Conservation (phyloP, 2,329 filamentous ascomycete species). For the Akanthomyces uredinophilus region DNA sequence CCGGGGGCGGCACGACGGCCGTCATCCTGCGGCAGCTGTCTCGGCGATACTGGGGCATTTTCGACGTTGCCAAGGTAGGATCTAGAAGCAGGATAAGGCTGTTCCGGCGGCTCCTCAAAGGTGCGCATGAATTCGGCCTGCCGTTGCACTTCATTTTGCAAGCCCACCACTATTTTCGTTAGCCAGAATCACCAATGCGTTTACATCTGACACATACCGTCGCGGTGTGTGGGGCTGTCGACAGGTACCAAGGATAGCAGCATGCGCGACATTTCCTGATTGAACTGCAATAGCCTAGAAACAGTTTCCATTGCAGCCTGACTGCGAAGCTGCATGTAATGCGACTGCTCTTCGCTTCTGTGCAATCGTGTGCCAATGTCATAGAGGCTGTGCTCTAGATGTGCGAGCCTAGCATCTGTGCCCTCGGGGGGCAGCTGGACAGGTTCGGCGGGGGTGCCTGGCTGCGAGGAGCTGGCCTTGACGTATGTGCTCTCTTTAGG, state of each 20-base stretch:
- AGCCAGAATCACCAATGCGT: constrained; percentile 26
- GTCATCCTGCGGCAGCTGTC: constrained; percentile 82
- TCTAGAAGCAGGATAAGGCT: constrained; percentile 59
- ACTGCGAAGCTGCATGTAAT: constrained; percentile 74
- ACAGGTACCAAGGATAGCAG: constrained; percentile 68
- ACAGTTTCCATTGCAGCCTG: constrained; percentile 79
- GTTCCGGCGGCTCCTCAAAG: constrained; percentile 63
- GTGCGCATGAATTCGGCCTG: constrained; percentile 53
- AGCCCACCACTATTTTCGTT: constrained; percentile 39
- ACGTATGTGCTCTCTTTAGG: constrained; percentile 83
- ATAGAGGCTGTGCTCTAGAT: constrained; percentile 76
- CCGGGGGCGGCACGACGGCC: constrained; percentile 68
- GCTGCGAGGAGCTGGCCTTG: constrained; percentile 70
- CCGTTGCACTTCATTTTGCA: constrained; percentile 57
- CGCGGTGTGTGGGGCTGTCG: constrained; percentile 73
- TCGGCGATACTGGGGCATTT: constrained; percentile 77
- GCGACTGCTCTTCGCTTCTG: constrained; percentile 77
- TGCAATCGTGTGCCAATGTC: constrained; percentile 72
- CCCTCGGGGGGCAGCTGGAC: constrained; percentile 68
- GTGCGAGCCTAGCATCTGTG: constrained; percentile 67
- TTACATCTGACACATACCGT: constrained; percentile 55
- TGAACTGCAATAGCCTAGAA: constrained; percentile 66
- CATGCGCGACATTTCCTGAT: constrained; percentile 74
- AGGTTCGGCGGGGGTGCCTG: constrained; percentile 78
- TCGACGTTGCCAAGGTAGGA: constrained; percentile 65